Evolutionary conservation across 495 filamentous ascomycete genomes (phyloP), one percentile per base, ranked within the genome.

Genomic region (Aspergillus ostianus): DNA sequence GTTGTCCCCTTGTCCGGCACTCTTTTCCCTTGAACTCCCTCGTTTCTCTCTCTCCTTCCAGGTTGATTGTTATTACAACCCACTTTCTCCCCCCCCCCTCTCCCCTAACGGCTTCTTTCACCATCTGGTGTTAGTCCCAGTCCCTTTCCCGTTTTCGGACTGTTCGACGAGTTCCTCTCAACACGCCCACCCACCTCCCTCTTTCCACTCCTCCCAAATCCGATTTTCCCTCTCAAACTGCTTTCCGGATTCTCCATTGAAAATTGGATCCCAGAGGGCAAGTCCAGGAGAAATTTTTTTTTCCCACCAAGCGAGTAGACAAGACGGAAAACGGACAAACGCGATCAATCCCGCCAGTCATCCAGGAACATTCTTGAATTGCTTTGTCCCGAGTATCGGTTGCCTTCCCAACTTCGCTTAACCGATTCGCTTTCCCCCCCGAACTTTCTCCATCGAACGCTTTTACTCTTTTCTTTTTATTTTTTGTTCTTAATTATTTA

Each of bases 391-490:
- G 26, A 58, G 54, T 60, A 58, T 59, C 58, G 51, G 55, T 57
- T 53, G 36, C 30, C 36, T 63, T 55, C 48, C 59, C 57, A 65
- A 58, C 57, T 62, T 66, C 63, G 56, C 59, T 62, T 60, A 65
- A 61, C 56, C 51, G 51, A 36, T 56, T 55, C 53, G 41, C 51
- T 44, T 41, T 50, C 58, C 46, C 56, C 54, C 60, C 27, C 50
- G 51, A 53, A 51, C 57, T 58, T 49, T 57, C 51, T 59, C 59
- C 53, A 41, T 13, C 56, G 57, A 59, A 12, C 56, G 56, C 58
- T 56, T 53, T 32, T 61, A 59, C 47, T 47, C 52, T 17, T 53
- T 53, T 3, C 19, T 53, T 56, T 48, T 51, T 58, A 32, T 61
- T 51, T 12, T 17, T 47, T 26, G 8, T 47, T 59, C 41, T 59